These are phyloP conservation scores for Pulveroboletus sp. DNA, from an alignment of 768 basidiomycete species.

Conservation along the genomic window DNA sequence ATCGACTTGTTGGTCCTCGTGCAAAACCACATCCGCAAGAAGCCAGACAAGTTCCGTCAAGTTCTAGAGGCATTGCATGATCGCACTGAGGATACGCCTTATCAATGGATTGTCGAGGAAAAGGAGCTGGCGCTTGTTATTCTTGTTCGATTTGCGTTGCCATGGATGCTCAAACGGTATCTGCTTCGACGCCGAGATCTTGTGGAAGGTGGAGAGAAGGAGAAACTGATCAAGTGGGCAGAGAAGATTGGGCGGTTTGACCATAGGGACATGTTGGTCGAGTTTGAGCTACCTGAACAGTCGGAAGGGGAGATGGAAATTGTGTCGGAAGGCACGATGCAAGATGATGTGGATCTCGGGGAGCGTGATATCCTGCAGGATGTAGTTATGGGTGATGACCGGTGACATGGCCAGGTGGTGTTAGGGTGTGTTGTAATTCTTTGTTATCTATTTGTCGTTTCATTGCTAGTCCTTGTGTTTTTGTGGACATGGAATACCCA, in stretches of 20 bases:
- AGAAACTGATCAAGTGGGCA: constrained; percentile 12
- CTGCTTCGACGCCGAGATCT: constrained; percentile 22
- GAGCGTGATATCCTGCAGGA: neutral
- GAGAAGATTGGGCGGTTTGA: constrained; percentile 23
- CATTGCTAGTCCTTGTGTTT: too few relatives aligned
- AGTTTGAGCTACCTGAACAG: constrained; percentile 15
- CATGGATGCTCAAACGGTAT: constrained; percentile 29
- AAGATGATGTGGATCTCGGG: neutral
- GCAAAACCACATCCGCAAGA: constrained; percentile 20
- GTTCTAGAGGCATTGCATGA: constrained; percentile 27
- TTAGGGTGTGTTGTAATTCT: neutral
- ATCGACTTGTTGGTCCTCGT: constrained; percentile 21
- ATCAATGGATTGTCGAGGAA: constrained; percentile 26
- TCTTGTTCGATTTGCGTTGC: constrained; percentile 18
- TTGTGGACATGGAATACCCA: too few relatives aligned
- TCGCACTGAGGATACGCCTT: constrained; percentile 17
- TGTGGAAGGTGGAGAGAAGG: constrained; percentile 12
- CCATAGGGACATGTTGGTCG: constrained; percentile 19
- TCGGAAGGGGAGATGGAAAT: constrained; percentile 10
- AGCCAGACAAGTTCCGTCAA: constrained; percentile 18
- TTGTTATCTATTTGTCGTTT: too few relatives aligned
- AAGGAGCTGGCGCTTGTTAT: constrained; percentile 22
- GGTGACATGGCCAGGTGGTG: neutral
- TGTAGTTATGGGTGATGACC: constrained; percentile 4
- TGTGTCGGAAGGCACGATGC: neutral